A percentile compares a stretch with the other conserved stretches of the same genome.
phyloP scores from a whole-genome alignment of 176 grass and related monocot genomes.

The Bromus sterilis region DNA sequence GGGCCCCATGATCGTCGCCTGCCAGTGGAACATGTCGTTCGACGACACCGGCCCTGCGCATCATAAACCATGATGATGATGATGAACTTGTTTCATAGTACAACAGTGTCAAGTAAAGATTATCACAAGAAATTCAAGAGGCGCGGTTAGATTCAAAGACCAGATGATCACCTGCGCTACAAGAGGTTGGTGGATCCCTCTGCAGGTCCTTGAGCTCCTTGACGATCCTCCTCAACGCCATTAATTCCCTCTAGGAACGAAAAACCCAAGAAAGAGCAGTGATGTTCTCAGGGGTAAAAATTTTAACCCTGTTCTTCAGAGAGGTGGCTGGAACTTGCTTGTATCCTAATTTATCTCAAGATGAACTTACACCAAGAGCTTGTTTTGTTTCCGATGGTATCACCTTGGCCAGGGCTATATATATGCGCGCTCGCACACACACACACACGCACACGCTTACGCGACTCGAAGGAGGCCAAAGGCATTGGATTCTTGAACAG shows the following conservation, averaged over 20 bases:
- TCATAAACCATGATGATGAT: not conserved
- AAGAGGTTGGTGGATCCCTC: slow-evolving; percentile 81
- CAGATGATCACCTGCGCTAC: slow-evolving; percentile 63
- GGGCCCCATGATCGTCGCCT: slow-evolving; percentile 75
- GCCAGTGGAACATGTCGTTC: slow-evolving; percentile 94
- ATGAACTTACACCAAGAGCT: not conserved
- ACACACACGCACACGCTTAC: not conserved
- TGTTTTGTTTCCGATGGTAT: not conserved
- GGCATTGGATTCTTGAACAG: slow-evolving; percentile 48
- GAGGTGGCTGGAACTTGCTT: not conserved
- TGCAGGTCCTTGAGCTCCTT: slow-evolving; percentile 97
- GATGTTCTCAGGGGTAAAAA: not conserved
- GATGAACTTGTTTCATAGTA: not conserved
- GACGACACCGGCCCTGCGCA: slow-evolving; percentile 51
- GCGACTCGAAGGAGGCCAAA: not conserved
- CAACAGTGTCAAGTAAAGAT: too few relatives aligned
- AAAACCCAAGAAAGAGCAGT: not conserved
- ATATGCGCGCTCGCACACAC: not conserved
- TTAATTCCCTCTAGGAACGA: not conserved
- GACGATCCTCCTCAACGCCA: slow-evolving; percentile 69
- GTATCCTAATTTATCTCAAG: not conserved
- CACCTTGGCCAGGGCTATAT: not conserved
- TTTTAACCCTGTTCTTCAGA: not conserved
- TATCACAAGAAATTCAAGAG: too few relatives aligned
- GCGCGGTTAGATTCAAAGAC: too few relatives aligned